A percentile compares a stretch with the other conserved stretches of the same genome.
phyloP scores from a whole-genome alignment of 1,139 yeast genomes.

The Hansenula anomala region DNA sequence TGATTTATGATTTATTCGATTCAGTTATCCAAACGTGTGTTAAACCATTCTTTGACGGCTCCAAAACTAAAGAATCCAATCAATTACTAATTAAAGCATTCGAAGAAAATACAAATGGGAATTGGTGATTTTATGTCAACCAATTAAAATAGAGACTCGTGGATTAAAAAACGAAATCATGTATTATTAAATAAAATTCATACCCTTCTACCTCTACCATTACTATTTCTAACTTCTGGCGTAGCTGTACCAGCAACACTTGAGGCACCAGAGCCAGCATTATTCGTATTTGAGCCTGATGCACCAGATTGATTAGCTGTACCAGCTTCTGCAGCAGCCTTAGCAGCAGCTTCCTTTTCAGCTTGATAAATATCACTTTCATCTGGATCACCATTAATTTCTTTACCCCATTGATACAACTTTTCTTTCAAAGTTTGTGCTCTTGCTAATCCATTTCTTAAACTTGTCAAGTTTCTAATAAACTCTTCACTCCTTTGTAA shows the following conservation, averaged over 20 bases:
- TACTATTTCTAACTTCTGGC: conserved; percentile 15
- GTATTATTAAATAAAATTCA: no score
- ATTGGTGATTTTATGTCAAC: neutral
- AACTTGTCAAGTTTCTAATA: conserved; percentile 65
- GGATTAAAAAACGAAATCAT: no score
- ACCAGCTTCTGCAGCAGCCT: conserved; percentile 9
- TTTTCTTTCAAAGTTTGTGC: conserved; percentile 72
- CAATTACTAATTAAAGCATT: conserved; percentile 34
- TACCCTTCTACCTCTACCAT: conserved; percentile 4
- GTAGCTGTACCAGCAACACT: conserved; percentile 3
- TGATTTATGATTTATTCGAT: conserved; percentile 59
- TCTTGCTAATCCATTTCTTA: conserved; percentile 70
- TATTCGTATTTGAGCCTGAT: conserved; percentile 5
- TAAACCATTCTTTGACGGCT: conserved; percentile 31
- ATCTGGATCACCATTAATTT: conserved; percentile 69
- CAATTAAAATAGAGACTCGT: no score
- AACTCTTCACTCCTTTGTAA: conserved; percentile 89
- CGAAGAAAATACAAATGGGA: conserved; percentile 22
- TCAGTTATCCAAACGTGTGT: conserved; percentile 38
- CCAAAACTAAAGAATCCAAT: conserved; percentile 7
- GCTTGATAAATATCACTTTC: conserved; percentile 24
- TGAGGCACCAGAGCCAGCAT: conserved; percentile 7
- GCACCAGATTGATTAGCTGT: conserved; percentile 3
- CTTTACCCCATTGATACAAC: conserved; percentile 78
- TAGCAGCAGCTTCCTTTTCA: conserved; percentile 13